Evolutionary conservation across 2,329 filamentous ascomycete genomes (phyloP), one percentile per base, ranked within the genome.

Genomic region (Aspergillus ustus): DNA sequence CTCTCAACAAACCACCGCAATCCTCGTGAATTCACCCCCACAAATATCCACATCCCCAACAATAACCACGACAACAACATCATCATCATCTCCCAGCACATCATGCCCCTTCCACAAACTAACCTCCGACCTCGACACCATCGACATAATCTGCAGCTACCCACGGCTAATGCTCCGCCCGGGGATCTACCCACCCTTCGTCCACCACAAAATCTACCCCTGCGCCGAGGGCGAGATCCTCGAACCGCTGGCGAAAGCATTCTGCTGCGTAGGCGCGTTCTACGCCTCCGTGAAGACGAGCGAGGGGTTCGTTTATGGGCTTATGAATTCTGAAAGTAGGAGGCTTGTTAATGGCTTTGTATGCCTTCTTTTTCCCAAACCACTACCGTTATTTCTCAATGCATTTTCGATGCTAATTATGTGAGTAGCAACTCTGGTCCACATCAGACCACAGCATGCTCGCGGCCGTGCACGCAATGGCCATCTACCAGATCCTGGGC

Each of bases 181-280:
- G 22, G 52, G 52, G 2, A 55, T 55, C 22, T 55, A 55, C 52
- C 52, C 52, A 3, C 52, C 52, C 25, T 55, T 55, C 43, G 52
- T 55, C 19, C 52, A 55, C 17, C 52, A 55, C 43, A 55, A 19
- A 15, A 55, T 55, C 43, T 55, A 55, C 25, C 52, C 52, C 52
- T 55, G 52, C 52, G 52, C 52, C 4, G 52, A 55, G 43, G 52
- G 52, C 4, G 52, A 55, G 25, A 46, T 55, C 22, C 43, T 48
- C 4, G 52, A 55, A 48, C 52, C 52, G 11, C 22, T 55, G 2
- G 52, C 52, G 2, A 55, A 55, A 22, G 52, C 52, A 48, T 55
- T 55, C 28, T 55, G 52, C 40, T 55, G 52, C 43, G 43, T 55
- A 2, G 52, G 52, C 9, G 52, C 52, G 19, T 55, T 55, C 43